Base-by-base conservation (phyloP, 1,284 basidiomycete species). In the Dichomitus squalens region DNA sequence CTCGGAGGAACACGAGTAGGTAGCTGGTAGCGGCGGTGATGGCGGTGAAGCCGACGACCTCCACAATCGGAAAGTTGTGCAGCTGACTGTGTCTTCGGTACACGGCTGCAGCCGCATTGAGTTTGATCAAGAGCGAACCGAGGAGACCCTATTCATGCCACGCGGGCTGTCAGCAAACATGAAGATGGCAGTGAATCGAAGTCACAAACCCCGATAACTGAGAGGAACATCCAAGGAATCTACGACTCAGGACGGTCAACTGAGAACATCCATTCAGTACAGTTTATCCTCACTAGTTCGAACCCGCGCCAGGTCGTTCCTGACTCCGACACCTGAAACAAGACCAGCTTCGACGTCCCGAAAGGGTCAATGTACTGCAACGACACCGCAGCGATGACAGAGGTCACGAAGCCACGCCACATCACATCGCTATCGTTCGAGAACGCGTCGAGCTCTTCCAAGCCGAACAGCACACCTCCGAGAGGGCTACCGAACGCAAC, bases 391-490 rank as follows among this genome's bases (percentile, higher is more conserved):
- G 88, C 88, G 55, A 90, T 79, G 40, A 83, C 86, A 23, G 87
- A 88, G 2, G 86, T 87, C 9, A 90, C 88, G 67, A 90, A 90
- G 20, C 85, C 87, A 54, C 85, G 80, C 88, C 87, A 90, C 77
- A 90, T 84, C 29, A 90, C 85, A 53, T 89, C 85, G 16, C 81
- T 81, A 66, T 88, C 86, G 64, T 83, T 84, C 14, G 67, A 65
- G 66, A 88, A 88, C 1, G 85, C 80, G 64, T 88, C 86, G 12
- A 90, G 74, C 68, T 90, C 87, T 78, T 89, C 87, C 14, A 90
- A 76, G 11, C 85, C 86, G 64, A 90, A 90, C 6, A 90, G 72
- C 0, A 90, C 87, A 6, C 87, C 88, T n/a, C 88, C 88, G 0
- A 90, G 72, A 11, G 88, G 88, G 66, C 86, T 88, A 35, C 88